These are phyloP conservation scores for Yamadazyma pseudoaaseri DNA, from an alignment of 1,139 yeast genomes.

Conservation along the genomic window DNA sequence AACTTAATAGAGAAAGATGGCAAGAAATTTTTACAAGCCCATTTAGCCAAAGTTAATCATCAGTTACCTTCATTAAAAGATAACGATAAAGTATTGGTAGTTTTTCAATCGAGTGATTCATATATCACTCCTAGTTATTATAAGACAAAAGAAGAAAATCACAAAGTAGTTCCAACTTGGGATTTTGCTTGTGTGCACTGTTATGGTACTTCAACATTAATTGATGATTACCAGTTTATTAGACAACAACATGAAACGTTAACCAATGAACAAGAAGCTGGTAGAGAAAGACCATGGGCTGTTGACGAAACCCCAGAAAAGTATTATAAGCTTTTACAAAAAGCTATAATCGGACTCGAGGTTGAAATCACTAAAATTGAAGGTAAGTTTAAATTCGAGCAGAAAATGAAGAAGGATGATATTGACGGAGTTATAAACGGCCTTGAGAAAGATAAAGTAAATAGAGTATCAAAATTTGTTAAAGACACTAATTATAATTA, in stretches of 20 bases:
- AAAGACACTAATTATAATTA: conserved; percentile 15
- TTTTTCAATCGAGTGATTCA: conserved; percentile 54
- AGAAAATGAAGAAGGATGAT: conserved; percentile 44
- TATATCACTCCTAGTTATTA: conserved; percentile 66
- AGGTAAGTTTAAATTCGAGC: conserved; percentile 64
- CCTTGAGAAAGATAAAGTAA: conserved; percentile 26
- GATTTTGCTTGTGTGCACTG: conserved; percentile 63
- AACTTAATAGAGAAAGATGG: conserved; percentile 40
- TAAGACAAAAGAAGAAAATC: conserved; percentile 55
- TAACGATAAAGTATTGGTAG: conserved; percentile 45
- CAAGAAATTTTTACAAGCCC: conserved; percentile 49
- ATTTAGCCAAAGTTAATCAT: conserved; percentile 54
- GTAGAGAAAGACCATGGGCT: conserved; percentile 49
- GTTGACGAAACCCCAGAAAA: conserved; percentile 59
- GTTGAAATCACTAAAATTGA: conserved; percentile 51
- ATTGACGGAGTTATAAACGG: conserved; percentile 56
- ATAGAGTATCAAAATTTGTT: conserved; percentile 23
- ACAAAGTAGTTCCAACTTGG: conserved; percentile 73
- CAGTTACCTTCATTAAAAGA: conserved; percentile 47
- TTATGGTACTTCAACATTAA: conserved; percentile 50
- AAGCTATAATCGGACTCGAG: conserved; percentile 60
- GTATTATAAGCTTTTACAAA: conserved; percentile 44
- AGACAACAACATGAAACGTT: conserved; percentile 44
- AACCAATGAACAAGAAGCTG: conserved; percentile 48
- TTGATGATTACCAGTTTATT: conserved; percentile 49